These are phyloP conservation scores for Ceratocystis smalleyi DNA, from an alignment of 2,329 filamentous ascomycete genomes.

Conservation along the genomic window DNA sequence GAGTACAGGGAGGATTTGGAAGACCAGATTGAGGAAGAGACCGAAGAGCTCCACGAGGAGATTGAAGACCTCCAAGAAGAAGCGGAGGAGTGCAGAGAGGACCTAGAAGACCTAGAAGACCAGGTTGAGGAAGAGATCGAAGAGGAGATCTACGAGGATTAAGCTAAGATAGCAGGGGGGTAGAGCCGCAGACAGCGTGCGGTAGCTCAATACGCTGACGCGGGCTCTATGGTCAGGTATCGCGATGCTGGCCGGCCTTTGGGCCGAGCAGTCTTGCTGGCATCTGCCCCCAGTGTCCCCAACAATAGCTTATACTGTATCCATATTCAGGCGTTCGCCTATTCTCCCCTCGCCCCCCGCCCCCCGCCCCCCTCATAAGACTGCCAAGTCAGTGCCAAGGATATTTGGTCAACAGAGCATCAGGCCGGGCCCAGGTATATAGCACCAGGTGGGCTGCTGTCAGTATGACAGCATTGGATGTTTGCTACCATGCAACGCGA, in stretches of 20 bases:
- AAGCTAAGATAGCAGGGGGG: constrained; percentile 20
- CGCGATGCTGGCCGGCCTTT: neutral
- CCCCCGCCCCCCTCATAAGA: neutral
- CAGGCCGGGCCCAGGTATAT: too few species aligned
- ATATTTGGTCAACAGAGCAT: neutral
- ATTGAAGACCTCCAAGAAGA: constrained; percentile 31
- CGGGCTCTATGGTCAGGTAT: neutral
- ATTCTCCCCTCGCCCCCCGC: neutral
- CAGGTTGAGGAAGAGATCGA: too few species aligned
- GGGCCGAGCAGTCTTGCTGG: neutral
- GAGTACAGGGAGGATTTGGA: constrained; percentile 29
- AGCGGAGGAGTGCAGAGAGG: constrained; percentile 30
- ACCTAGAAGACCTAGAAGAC: constrained; percentile 33
- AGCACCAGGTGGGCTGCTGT: neutral
- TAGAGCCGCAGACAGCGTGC: neutral
- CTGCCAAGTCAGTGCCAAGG: neutral
- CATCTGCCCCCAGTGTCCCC: neutral
- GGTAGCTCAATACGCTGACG: neutral
- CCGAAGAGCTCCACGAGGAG: constrained; percentile 27
- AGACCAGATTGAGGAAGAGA: constrained; percentile 21
- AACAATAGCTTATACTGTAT: neutral
- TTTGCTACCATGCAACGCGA: neutral
- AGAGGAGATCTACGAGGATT: constrained; percentile 34
- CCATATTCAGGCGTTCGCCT: too few species aligned
- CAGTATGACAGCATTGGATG: neutral